Base-by-base conservation (phyloP, 2,329 filamentous ascomycete species). In the Thielaviopsis musarum region DNA sequence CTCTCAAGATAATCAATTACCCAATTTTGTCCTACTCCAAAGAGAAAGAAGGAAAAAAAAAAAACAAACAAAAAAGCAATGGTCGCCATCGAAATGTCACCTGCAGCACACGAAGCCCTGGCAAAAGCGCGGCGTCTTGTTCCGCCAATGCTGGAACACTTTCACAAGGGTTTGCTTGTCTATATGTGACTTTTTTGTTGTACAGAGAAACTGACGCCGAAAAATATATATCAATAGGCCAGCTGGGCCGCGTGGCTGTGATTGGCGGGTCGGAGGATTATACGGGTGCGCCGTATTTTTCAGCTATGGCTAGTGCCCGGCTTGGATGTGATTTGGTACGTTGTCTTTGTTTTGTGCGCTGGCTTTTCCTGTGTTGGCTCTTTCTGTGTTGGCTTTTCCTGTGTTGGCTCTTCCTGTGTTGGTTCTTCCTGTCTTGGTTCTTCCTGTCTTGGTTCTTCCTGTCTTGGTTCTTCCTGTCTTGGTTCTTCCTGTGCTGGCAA, bases 271-370 rank as follows among this genome's bases (percentile, higher is more conserved):
- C 89, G 68, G 84, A 91, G 69, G 91, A 97, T 72, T 98, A 97
- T 70, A 96, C 93, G 1, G 93, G 93, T 45, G 93, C 93, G 61
- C 93, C 93, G 13, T 98, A 95, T 74, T 98, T 98, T 73, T 96
- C 91, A 21, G 91, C 91, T 64, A 96, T 96, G 83, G 93, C 93
- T 13, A 95, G 89, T 64, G 93, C 93, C 54, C 83, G 87, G 67
- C 74, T 97, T 61, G 93, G 91, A 4, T 89, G 85, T 67, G 90
- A 95, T 68, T 88, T 95, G 88, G 89, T 91, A 76, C 59, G 73
- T 56, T 17, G 21, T 1, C 9, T 3, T 1, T 51, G 22, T 13
- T 45, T 3, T 41, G 12, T 1, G 34, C n/a, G 17, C 26, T 15
- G 22, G 3, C 30, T n/a, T 28, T 7, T 12, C 52, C n/a, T n/a